These are phyloP conservation scores for Penicillium cinerascens DNA, from an alignment of 495 filamentous ascomycete species.

Conservation along the genomic window DNA sequence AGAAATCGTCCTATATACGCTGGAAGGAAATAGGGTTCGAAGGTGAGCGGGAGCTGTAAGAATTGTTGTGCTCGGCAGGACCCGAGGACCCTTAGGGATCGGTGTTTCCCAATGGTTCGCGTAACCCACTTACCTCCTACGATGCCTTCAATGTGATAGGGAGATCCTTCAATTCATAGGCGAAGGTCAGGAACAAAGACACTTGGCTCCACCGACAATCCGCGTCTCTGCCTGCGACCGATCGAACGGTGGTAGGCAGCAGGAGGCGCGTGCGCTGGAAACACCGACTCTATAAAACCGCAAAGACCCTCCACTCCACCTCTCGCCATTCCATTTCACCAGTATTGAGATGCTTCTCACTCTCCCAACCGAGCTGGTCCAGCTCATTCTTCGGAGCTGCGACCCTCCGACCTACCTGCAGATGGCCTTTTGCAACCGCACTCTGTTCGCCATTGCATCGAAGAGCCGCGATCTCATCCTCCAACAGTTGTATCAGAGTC, in stretches of 20 bases:
- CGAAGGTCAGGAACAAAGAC: neutral
- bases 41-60: too few species aligned
- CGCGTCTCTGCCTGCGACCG: neutral
- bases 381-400: conserved; percentile 34
- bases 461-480: conserved; percentile 52
- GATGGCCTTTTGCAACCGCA: conserved; percentile 28
- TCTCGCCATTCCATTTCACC: neutral
- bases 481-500: conserved; percentile 33
- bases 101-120: neutral
- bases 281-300: conserved; percentile 6
- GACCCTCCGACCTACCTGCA: conserved; percentile 35
- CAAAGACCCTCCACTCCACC: neutral
- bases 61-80: neutral
- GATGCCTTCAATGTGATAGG: neutral
- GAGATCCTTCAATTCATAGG: neutral
- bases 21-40: too few species aligned
- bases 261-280: neutral
- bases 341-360: conserved; percentile 26
- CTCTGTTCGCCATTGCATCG: conserved; percentile 81
- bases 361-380: conserved; percentile 40
- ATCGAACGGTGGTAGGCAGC: too few species aligned
- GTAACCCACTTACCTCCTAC: neutral
- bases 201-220: neutral
- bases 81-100: neutral
- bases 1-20: too few species aligned